phyloP scores from a whole-genome alignment of 768 basidiomycete species.

The Clitopilus passeckerianus region DNA sequence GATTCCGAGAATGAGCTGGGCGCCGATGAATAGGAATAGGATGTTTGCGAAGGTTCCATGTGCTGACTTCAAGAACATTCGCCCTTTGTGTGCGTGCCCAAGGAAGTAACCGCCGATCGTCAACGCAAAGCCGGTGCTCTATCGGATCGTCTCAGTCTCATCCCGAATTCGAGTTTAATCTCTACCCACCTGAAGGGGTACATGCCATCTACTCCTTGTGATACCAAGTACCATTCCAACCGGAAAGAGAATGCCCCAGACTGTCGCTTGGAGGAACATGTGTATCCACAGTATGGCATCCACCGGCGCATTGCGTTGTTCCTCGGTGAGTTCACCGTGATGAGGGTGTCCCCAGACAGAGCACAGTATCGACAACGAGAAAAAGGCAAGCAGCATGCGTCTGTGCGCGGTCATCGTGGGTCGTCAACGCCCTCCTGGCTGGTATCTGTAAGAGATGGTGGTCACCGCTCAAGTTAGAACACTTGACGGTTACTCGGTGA shows the following conservation, averaged over 20 bases:
- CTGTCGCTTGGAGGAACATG: constrained; percentile 67
- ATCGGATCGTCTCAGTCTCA: not conserved
- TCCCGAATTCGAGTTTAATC: not conserved
- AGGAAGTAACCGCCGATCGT: constrained; percentile 73
- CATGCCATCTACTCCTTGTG: constrained; percentile 83
- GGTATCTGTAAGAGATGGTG: not conserved
- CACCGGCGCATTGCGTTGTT: constrained; percentile 57
- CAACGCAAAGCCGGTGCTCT: constrained; percentile 66
- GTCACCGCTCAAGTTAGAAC: not conserved
- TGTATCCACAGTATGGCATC: constrained; percentile 83
- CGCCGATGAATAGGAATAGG: constrained; percentile 55
- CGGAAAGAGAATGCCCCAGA: constrained; percentile 89
- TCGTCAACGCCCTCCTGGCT: not conserved
- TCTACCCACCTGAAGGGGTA: constrained; percentile 72
- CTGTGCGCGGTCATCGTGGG: not conserved
- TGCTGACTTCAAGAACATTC: constrained; percentile 67
- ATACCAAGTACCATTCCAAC: constrained; percentile 76
- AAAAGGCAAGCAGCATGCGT: not conserved
- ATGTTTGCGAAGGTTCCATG: constrained; percentile 71
- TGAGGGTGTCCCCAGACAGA: constrained; percentile 52
- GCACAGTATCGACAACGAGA: not conserved
- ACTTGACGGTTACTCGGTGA: not conserved
- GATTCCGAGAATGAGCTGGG: constrained; percentile 70
- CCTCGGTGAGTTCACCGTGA: constrained; percentile 60
- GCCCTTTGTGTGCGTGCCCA: constrained; percentile 83